phyloP scores from a whole-genome alignment of 176 grass and related monocot genomes.

The Poa annua region DNA sequence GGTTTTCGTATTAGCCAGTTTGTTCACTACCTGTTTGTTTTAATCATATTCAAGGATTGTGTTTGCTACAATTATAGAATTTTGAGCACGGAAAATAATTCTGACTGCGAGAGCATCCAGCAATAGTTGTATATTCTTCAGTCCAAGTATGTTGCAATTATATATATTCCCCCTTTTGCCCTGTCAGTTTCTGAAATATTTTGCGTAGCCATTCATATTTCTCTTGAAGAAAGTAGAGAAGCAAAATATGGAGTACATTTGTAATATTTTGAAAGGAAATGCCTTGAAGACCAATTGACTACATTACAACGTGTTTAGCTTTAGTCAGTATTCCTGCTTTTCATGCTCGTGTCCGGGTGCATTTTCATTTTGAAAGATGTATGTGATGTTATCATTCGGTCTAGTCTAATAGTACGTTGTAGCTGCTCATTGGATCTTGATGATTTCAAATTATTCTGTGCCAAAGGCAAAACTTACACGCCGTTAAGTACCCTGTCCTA shows the following conservation, averaged over 20 bases:
- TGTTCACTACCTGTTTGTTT: conserved; percentile 32
- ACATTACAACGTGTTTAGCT: neutral
- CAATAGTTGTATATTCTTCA: neutral
- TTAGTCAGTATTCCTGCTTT: neutral
- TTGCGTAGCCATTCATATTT: neutral
- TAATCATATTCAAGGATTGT: conserved; percentile 15
- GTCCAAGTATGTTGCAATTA: neutral
- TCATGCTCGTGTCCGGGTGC: neutral
- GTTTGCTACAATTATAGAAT: conserved; percentile 19
- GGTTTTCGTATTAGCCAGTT: conserved; percentile 19
- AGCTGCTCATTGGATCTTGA: no score
- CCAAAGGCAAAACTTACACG: no score
- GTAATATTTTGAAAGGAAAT: neutral
- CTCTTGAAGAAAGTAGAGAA: neutral
- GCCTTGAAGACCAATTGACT: neutral
- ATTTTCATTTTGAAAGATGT: neutral
- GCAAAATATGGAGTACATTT: neutral
- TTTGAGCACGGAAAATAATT: conserved; percentile 43
- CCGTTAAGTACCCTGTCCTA: no score
- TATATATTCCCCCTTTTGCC: neutral
- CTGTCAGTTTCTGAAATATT: neutral
- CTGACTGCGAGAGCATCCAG: conserved; percentile 19
- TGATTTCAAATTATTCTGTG: no score
- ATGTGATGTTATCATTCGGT: no score
- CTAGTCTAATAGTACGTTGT: no score